Conservation (phyloP, 805 yeast genomes). For the Candida wancherniae region DNA sequence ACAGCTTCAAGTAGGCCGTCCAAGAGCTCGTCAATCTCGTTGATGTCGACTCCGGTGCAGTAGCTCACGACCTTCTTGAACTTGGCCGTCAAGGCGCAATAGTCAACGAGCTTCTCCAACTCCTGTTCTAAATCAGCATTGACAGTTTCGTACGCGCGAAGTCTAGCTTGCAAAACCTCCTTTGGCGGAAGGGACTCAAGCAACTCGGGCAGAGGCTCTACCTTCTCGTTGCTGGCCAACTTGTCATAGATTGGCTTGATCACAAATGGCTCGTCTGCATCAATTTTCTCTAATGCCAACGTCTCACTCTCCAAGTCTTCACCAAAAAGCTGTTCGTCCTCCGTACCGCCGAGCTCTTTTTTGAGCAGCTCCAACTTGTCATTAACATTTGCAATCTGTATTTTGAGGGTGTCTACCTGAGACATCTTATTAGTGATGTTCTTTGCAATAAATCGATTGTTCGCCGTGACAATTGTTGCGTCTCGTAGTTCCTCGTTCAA, state of each 20-base stretch:
- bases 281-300: conserved; percentile 62
- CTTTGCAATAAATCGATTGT: conserved; percentile 34
- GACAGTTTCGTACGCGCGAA: conserved; percentile 73
- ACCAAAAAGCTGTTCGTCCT: conserved; percentile 18
- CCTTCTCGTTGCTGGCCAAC: conserved; percentile 29
- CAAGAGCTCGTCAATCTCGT: conserved; percentile 72
- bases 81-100: conserved; percentile 46
- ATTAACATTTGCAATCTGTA: conserved; percentile 38
- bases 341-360: conserved; percentile 15
- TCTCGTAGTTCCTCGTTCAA: conserved; percentile 36
- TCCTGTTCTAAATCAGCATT: conserved; percentile 51
- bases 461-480: conserved; percentile 39
- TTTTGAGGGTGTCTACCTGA: conserved; percentile 47
- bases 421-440: conserved; percentile 34
- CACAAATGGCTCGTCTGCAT: conserved; percentile 90
- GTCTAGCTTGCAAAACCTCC: conserved; percentile 63
- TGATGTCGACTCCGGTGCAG: conserved; percentile 83
- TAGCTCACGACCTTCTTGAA: conserved; percentile 84
- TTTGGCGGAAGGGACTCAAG: conserved; percentile 39
- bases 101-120: conserved; percentile 46
- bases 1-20: conserved; percentile 88
- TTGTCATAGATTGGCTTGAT: conserved; percentile 56
- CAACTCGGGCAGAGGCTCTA: conserved; percentile 24
- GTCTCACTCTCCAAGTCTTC: conserved; percentile 53
- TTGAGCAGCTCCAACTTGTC: conserved; percentile 30